These are phyloP conservation scores for Penicillium subrubescens DNA, from an alignment of 495 filamentous ascomycete genomes.

Conservation along the genomic window DNA sequence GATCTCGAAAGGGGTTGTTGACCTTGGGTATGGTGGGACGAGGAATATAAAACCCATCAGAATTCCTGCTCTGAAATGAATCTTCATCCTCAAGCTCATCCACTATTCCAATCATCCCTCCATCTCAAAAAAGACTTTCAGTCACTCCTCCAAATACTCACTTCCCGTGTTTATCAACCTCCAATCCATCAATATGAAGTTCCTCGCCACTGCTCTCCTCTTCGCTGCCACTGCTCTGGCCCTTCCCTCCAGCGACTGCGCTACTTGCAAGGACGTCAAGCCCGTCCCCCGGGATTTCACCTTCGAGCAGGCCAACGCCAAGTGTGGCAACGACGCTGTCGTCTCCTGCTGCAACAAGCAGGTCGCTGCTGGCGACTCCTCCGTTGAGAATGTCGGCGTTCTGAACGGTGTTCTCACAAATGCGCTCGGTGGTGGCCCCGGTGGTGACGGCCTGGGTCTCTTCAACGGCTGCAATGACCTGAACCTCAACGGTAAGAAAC, in stretches of 20 bases:
- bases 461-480: slow-evolving; percentile 35
- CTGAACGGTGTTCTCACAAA: slow-evolving; percentile 25
- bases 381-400: slow-evolving; percentile 17
- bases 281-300: slow-evolving; percentile 33
- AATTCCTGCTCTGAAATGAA: not conserved
- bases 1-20: not conserved
- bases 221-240: slow-evolving; percentile 37
- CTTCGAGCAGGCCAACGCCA: slow-evolving; percentile 41
- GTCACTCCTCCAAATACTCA: slow-evolving; percentile 9
- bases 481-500: slow-evolving; percentile 24
- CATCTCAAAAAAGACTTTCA: not conserved
- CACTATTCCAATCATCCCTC: slow-evolving; percentile 10
- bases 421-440: slow-evolving; percentile 28
- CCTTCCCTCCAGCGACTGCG: slow-evolving; percentile 23
- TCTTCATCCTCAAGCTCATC: slow-evolving; percentile 17
- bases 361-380: slow-evolving; percentile 31
- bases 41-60: slow-evolving; percentile 24
- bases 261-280: too few relatives aligned
- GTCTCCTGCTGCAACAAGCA: slow-evolving; percentile 46
- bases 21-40: not conserved
- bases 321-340: slow-evolving; percentile 44
- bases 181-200: slow-evolving; percentile 39
- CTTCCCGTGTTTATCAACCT: slow-evolving; percentile 5
- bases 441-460: slow-evolving; percentile 30
- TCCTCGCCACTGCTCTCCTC: slow-evolving; percentile 32